Conservation (phyloP, 176 grass and related monocot species). For the Cenchrus fungigraminus region DNA sequence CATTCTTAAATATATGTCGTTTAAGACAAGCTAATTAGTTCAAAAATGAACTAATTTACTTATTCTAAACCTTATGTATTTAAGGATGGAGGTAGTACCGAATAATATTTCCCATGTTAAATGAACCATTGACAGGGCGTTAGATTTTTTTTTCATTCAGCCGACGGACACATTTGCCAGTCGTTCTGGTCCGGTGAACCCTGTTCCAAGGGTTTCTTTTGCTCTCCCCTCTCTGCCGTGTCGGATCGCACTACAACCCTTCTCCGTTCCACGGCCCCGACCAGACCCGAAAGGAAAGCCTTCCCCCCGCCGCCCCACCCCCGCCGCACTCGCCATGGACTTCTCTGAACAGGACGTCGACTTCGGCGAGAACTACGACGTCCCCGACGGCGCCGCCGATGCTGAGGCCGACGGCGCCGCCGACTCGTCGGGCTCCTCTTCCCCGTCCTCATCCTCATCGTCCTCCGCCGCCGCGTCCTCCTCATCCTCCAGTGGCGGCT, state of each 20-base stretch:
- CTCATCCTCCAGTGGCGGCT: slow-evolving; percentile 60
- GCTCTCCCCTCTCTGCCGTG: neutral
- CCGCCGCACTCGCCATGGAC: slow-evolving; percentile 60
- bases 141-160: neutral
- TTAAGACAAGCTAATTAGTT: too few species aligned
- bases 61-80: too few species aligned
- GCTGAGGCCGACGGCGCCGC: slow-evolving; percentile 53
- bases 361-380: slow-evolving; percentile 66
- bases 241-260: slow-evolving; percentile 39
- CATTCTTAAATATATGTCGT: too few species aligned
- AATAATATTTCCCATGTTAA: too few species aligned
- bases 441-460: slow-evolving; percentile 80
- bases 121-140: too few species aligned
- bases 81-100: too few species aligned
- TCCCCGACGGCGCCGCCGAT: slow-evolving; percentile 40
- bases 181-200: slow-evolving; percentile 3
- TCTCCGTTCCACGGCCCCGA: neutral
- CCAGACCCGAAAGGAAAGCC: slow-evolving; percentile 30
- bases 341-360: slow-evolving; percentile 78
- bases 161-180: neutral
- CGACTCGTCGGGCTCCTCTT: slow-evolving; percentile 78
- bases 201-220: slow-evolving; percentile 23
- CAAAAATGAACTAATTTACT: too few species aligned
- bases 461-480: slow-evolving; percentile 72
- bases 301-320: neutral